phyloP scores from a whole-genome alignment of 208 protist species.

The Leishmania amazonensis region DNA sequence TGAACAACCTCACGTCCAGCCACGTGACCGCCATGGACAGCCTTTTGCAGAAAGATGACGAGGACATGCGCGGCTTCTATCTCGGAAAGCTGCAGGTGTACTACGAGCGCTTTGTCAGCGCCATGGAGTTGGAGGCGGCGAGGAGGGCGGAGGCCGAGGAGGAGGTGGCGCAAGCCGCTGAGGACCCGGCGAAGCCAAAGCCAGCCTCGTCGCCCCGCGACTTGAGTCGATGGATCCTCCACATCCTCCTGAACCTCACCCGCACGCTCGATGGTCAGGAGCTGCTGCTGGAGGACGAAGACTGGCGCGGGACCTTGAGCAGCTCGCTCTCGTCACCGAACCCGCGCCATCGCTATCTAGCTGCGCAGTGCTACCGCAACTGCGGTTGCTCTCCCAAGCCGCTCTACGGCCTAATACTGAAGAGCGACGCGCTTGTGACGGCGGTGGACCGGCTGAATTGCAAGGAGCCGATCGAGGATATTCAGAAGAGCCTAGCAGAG shows the following conservation, averaged over 20 bases:
- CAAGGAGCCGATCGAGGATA: conserved; percentile 38
- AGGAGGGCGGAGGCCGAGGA: neutral
- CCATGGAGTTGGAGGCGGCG: conserved; percentile 17
- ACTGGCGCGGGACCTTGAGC: conserved; percentile 57
- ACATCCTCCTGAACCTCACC: conserved; percentile 83
- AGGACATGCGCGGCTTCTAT: conserved; percentile 85
- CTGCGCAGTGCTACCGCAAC: conserved; percentile 80
- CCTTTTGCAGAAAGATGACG: conserved; percentile 75
- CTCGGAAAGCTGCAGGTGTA: conserved; percentile 70
- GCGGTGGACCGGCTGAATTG: conserved; percentile 52
- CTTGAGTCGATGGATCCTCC: conserved; percentile 71
- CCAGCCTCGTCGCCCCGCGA: conserved; percentile 40
- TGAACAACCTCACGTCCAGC: conserved; percentile 83
- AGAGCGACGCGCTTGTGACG: conserved; percentile 41
- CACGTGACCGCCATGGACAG: conserved; percentile 79
- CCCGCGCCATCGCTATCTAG: conserved; percentile 59
- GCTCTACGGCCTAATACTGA: conserved; percentile 48
- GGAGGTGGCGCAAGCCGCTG: neutral
- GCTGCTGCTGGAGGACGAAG: conserved; percentile 74
- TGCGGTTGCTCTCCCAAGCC: conserved; percentile 57
- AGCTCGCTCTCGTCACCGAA: conserved; percentile 43
- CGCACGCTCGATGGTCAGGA: conserved; percentile 71
- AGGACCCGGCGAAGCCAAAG: conserved; percentile 8
- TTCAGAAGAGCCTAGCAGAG: conserved; percentile 68
- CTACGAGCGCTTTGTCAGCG: conserved; percentile 41